Conservation (phyloP, 1,284 basidiomycete genomes). For the Moesziomyces globuligerus region DNA sequence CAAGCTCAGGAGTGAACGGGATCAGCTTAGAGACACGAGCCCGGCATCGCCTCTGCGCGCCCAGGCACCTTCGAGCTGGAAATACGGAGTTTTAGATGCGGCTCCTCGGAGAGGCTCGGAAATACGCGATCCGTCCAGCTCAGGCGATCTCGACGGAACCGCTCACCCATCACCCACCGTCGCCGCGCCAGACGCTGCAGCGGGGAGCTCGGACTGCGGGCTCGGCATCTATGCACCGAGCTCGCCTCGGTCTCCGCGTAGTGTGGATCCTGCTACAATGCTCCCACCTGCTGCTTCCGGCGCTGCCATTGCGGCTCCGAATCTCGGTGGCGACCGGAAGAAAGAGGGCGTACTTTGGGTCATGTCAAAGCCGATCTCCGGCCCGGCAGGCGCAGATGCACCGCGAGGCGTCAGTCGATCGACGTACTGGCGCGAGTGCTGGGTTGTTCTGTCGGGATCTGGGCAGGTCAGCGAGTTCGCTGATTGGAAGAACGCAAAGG, state of each 20-base stretch:
- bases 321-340: slow-evolving; percentile 43
- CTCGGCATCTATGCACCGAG: not conserved
- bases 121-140: not conserved
- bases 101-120: slow-evolving; percentile 11
- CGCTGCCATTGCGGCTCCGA: not conserved
- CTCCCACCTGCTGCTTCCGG: not conserved
- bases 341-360: slow-evolving; percentile 61
- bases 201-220: not conserved
- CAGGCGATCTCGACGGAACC: not conserved
- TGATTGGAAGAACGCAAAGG: slow-evolving; percentile 57
- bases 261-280: not conserved
- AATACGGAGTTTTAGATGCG: slow-evolving; percentile 5
- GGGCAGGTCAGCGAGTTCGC: slow-evolving; percentile 59
- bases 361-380: slow-evolving; percentile 43
- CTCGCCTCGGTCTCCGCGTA: not conserved
- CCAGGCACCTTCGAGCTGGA: slow-evolving; percentile 25
- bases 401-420: slow-evolving; percentile 51
- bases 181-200: not conserved
- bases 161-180: not conserved
- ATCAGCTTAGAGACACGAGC: slow-evolving; percentile 1
- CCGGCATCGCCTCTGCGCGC: slow-evolving; percentile 6
- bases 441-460: slow-evolving; percentile 59
- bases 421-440: slow-evolving; percentile 53
- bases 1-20: slow-evolving; percentile 15
- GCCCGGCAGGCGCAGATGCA: slow-evolving; percentile 46